Evolutionary conservation across 495 filamentous ascomycete species (phyloP), one percentile per base, ranked within the genome.

Genomic region (Penicilliopsis zonata): DNA sequence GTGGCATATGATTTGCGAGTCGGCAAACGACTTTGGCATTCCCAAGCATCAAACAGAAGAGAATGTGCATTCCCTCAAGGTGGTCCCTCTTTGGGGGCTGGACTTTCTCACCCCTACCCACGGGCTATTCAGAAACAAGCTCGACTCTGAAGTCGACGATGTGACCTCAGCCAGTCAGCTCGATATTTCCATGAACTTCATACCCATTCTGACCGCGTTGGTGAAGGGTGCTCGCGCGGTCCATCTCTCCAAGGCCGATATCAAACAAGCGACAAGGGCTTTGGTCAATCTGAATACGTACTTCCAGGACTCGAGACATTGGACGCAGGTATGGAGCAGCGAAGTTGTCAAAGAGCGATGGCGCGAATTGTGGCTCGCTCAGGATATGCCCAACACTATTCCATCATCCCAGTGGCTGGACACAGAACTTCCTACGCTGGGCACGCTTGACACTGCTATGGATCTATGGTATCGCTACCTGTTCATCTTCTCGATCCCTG

Each of bases 401-500:
- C 61, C 72, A 6, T 64, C 69, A 0, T 57, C 59, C 0, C 43
- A 71, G 24, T 76, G 70, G 64, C 65, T 75, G 18, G 55, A 63
- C n/a, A 59, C 68, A 1, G 71, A 80, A 41, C 57, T 67, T 29
- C 75, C 75, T 0, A 77, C 71, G 2, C 41, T 78, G 17, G 49
- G 52, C 0, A 63, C 77, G 19, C 61, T 80, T 9, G 67, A 74
- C 27, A 53, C 55, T 15, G 69, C 72, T 2, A 38, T 78, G 13
- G 69, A 74, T 35, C 62, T 80, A 4, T 80, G 70, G 71, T 72
- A 64, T 34, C 67, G 74, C 1, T 80, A 76, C 40, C 63, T 80
- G 24, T 80, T 80, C 52, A 78, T 80, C 41, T 78, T 79, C 49
- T 74, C 73, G 0, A 70, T 80, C 5, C 74, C 73, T 4, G 65